Evolutionary conservation across 2,329 filamentous ascomycete genomes (phyloP), one percentile per base, ranked within the genome.

Genomic region (Phoma sp.): DNA sequence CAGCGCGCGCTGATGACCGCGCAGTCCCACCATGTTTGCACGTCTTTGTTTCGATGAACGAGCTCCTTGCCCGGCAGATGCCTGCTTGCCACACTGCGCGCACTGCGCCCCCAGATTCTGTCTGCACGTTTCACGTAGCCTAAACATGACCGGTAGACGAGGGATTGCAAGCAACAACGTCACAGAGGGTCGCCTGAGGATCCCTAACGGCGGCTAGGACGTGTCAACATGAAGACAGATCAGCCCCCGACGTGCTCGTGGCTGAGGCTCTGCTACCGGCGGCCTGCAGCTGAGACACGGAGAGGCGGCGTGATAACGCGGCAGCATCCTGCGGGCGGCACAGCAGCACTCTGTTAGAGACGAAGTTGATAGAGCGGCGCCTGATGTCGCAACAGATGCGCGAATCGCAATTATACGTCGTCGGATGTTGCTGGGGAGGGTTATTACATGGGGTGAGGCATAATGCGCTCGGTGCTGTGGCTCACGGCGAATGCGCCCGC

Each of bases 31-130:
- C 38, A 47, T 42, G 58, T 61, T 60, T 57, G 44, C 48, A 46
- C 46, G 57, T 54, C 49, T 55, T 55, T 52, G 62, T 65, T 62
- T 62, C 58, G 55, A 60, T 41, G 24, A 40, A 46, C 29, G 30
- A 33, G 45, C 52, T 30, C 24, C 13, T 32, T 37, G 11, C 10
- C 35, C 42, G 37, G 46, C 41, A 50, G 46, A 50, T 55, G 52
- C 41, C 30, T 55, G 46, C 36, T 18, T 40, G 52, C 30, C 18
- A 8, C 18, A 39, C 46, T 49, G 46, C 52, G 41, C 29, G 5
- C 18, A 39, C 46, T 49, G 46, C 52, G 41, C 29, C 52, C 37
- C 35, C 41, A 33, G 45, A 42, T 30, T 30, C 35, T 30, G 18
- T 18, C 18, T 18, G 18, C 18, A 40, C 33, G 35, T 41, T 46